These are phyloP conservation scores for Wickerhamiella sergipiensis DNA, from an alignment of 805 yeast species.

Conservation along the genomic window DNA sequence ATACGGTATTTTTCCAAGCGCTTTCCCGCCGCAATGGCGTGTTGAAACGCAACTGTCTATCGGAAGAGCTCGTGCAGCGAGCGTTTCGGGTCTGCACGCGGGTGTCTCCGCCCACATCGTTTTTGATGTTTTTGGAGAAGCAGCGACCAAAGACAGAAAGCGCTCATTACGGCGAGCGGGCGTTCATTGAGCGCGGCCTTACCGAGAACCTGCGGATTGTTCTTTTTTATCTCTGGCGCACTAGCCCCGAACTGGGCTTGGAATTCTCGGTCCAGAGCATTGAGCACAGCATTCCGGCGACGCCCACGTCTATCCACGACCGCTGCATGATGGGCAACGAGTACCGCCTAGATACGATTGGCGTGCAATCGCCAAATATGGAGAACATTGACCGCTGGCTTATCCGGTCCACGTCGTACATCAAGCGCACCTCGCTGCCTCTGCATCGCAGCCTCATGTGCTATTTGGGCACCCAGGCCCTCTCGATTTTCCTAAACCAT, in stretches of 20 bases:
- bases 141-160: not conserved
- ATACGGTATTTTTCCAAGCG: not conserved
- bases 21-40: not conserved
- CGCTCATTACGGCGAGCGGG: not conserved
- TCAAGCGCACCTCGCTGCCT: not conserved
- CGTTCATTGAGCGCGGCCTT: not conserved
- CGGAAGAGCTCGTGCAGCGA: not conserved
- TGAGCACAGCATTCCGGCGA: not conserved
- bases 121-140: not conserved
- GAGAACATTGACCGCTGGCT: not conserved
- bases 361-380: not conserved
- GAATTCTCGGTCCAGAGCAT: not conserved
- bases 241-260: not conserved
- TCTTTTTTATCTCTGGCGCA: not conserved
- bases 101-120: not conserved
- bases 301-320: not conserved
- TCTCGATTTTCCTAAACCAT: not conserved
- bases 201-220: not conserved
- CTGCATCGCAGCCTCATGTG: not conserved
- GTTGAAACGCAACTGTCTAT: not conserved
- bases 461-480: not conserved
- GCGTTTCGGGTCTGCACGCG: not conserved
- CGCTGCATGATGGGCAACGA: not conserved
- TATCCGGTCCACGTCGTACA: not conserved
- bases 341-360: constrained; percentile 1